Conservation (phyloP, 164 flowering plant genomes). For the Dillenia suffruticosa region DNA sequence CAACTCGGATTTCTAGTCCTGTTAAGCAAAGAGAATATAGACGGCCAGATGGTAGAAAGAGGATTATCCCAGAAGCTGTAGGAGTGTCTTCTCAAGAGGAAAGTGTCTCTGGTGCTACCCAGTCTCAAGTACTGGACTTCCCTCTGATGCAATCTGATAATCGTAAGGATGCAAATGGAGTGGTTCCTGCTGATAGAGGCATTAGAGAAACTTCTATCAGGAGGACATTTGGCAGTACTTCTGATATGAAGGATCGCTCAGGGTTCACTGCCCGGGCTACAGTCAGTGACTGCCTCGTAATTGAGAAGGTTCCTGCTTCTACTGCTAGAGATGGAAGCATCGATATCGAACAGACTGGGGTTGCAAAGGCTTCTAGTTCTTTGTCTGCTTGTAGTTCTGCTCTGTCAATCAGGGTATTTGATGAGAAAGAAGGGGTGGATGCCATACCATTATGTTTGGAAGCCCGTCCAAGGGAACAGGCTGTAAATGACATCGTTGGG, state of each 20-base stretch:
- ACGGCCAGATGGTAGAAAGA: constrained; percentile 95
- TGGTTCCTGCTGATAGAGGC: constrained; percentile 26
- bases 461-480: constrained; percentile 74
- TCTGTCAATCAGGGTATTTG: constrained; percentile 73
- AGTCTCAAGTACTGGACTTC: constrained; percentile 38
- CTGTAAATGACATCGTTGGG: constrained; percentile 72
- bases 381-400: constrained; percentile 21
- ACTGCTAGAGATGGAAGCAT: constrained; percentile 43
- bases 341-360: constrained; percentile 48
- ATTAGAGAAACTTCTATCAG: constrained; percentile 39
- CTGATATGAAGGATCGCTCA: constrained; percentile 53
- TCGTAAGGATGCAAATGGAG: constrained; percentile 38
- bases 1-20: constrained; percentile 69
- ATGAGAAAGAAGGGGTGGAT: constrained; percentile 69
- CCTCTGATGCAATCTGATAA: constrained; percentile 31
- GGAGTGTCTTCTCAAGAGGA: constrained; percentile 69
- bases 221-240: constrained; percentile 36
- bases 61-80: constrained; percentile 97
- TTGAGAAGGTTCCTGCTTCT: constrained; percentile 71
- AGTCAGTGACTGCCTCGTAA: constrained; percentile 73
- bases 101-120: constrained; percentile 32
- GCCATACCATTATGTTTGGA: constrained; percentile 62
- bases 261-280: constrained; percentile 79
- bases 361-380: constrained; percentile 29
- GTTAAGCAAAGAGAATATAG: constrained; percentile 95